A percentile compares a stretch with the other conserved stretches of the same genome.
Evolutionary conservation across 495 filamentous ascomycete genomes (phyloP).

Genomic region (Aspergillus nanangensis): DNA sequence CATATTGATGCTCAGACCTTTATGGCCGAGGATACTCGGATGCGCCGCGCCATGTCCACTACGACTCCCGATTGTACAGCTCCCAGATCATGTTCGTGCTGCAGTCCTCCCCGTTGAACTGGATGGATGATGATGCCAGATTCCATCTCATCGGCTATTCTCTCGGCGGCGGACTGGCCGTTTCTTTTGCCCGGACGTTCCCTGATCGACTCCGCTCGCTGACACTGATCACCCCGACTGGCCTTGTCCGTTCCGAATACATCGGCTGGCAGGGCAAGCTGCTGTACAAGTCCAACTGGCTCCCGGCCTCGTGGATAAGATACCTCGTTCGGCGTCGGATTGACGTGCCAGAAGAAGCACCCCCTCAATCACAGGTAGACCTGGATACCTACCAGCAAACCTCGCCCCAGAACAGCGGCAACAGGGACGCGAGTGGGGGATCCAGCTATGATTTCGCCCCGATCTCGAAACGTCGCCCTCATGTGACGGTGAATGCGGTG

Average conservation of each 20-base stretch:
- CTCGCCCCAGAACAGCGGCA: no score
- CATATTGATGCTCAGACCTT: no score
- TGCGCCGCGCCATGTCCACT: not conserved
- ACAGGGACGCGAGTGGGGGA: no score
- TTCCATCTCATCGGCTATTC: slow-evolving; percentile 3
- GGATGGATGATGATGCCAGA: not conserved
- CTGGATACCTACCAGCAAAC: no score
- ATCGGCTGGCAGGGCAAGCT: not conserved
- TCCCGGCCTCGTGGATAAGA: no score
- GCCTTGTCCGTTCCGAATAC: not conserved
- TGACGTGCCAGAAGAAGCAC: no score
- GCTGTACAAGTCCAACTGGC: no score
- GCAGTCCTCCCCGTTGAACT: not conserved
- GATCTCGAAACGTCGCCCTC: no score
- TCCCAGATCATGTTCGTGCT: slow-evolving; percentile 3
- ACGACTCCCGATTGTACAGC: slow-evolving; percentile 3
- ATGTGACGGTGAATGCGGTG: no score
- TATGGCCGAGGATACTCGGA: slow-evolving; percentile 5
- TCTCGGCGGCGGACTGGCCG: slow-evolving; percentile 1
- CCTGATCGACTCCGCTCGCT: not conserved
- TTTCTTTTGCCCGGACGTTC: not conserved
- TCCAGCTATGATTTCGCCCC: no score
- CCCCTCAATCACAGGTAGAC: no score
- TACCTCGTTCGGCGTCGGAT: no score
- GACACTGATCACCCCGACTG: not conserved